Evolutionary conservation across 495 filamentous ascomycete genomes (phyloP), one percentile per base, ranked within the genome.

Genomic region (Xylaria palmicola): DNA sequence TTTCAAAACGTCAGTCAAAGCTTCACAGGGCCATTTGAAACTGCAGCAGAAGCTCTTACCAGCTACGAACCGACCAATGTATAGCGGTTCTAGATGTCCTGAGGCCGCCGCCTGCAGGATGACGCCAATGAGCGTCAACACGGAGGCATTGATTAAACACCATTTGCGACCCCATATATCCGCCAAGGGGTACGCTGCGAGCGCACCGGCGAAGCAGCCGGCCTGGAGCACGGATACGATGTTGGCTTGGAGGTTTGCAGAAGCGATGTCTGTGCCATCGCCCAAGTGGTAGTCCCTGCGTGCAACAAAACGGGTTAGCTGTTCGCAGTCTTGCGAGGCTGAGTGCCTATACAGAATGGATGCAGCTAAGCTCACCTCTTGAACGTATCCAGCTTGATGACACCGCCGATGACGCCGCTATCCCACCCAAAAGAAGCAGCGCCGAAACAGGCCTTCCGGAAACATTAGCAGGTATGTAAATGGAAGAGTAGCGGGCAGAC

Each of bases 351-450:
- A 26, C 49, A 64, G 7, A 64, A 52, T 27, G 56, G 51, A 29
- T 51, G 57, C 7, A 74, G 56, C 27, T 59, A 19, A n/a, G 39
- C 60, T 55, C 63, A 73, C 65, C 34, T 34, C 40, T 63, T 66
- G 60, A 79, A 78, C 13, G 72, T 68, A 15, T 75, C 78, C 71
- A 77, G 65, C 44, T 77, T 80, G 60, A 89, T 77, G 55, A 89
- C 84, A 63, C 86, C 86, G 15, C 86, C 86, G 62, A 88, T 89
- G 39, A 86, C 83, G 56, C 85, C 85, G 61, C 83, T 86, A 62
- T 79, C 79, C 81, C 86, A 85, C 20, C 86, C 86, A 53, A 89
- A 88, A 24, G 86, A 79, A 84, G 88, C 90, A 60, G 89, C 90
- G 41, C 89, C 90, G 62, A 90, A 93, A 74, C 89, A 90, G 5